phyloP scores from a whole-genome alignment of 192 early-diverging fungal species.

The Mortierella hygrophila region DNA sequence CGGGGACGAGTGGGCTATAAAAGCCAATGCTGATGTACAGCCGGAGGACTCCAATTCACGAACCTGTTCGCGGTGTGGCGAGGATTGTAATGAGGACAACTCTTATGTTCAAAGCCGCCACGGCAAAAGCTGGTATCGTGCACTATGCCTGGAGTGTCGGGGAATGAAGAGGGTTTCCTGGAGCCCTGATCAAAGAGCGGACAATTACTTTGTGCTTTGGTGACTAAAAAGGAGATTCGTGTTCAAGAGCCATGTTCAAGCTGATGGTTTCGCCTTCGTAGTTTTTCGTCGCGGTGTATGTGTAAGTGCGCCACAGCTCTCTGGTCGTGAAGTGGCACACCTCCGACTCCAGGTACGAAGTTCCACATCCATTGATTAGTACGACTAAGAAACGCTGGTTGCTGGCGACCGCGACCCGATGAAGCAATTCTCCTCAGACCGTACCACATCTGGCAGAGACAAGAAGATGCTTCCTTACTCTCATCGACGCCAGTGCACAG shows the following conservation, averaged over 20 bases:
- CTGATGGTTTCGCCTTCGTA: slow-evolving; percentile 1
- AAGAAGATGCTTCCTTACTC: slow-evolving; percentile 18
- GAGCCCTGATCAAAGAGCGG: background rate
- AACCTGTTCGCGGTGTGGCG: background rate
- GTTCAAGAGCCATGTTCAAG: background rate
- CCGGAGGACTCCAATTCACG: slow-evolving; percentile 4
- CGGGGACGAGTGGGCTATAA: background rate
- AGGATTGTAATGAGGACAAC: background rate
- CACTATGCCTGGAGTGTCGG: background rate
- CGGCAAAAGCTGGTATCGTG: background rate
- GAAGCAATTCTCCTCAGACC: slow-evolving; percentile 1
- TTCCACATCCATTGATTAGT: slow-evolving; percentile 16
- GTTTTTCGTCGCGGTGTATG: slow-evolving; percentile 12
- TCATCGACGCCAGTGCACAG: slow-evolving; percentile 20
- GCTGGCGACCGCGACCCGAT: slow-evolving; percentile 5
- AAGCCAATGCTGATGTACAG: background rate
- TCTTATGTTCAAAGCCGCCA: background rate
- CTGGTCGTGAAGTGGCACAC: slow-evolving; percentile 14
- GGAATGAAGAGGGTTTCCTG: background rate
- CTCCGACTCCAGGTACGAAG: slow-evolving; percentile 13
- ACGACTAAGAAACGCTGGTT: background rate
- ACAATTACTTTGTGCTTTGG: background rate
- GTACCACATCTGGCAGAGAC: slow-evolving; percentile 12
- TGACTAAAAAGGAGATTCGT: background rate
- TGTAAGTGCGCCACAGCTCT: background rate